A percentile compares a stretch with the other conserved stretches of the same genome.
phyloP scores from a whole-genome alignment of 2,329 filamentous ascomycete species.

The Fusarium chuoi region DNA sequence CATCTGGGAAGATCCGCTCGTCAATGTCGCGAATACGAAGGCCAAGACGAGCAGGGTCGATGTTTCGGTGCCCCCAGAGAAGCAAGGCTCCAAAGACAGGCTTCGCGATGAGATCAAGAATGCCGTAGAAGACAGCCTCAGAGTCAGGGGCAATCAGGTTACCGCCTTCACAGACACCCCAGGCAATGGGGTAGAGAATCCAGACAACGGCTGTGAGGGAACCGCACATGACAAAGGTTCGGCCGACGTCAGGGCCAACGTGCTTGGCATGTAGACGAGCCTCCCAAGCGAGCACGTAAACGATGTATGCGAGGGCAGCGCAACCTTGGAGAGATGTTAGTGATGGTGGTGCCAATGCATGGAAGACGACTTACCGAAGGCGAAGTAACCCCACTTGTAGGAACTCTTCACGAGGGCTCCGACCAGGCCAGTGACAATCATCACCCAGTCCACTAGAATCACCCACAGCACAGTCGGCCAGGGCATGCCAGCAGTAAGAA shows the following conservation, averaged over 20 bases:
- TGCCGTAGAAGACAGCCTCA: conserved; percentile 75
- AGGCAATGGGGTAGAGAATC: conserved; percentile 67
- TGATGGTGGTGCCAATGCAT: rapidly evolving
- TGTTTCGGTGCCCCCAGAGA: conserved; percentile 70
- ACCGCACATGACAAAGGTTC: conserved; percentile 66
- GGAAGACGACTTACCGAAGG: conserved; percentile 49
- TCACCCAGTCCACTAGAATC: conserved; percentile 59
- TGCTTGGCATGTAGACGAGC: conserved; percentile 61
- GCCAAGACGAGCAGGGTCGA: conserved; percentile 67
- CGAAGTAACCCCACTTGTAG: conserved; percentile 69
- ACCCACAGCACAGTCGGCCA: conserved; percentile 64
- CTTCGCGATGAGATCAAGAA: conserved; percentile 73
- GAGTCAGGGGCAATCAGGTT: conserved; percentile 68
- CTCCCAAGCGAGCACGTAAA: conserved; percentile 53
- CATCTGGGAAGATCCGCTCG: conserved; percentile 8
- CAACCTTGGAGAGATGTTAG: conserved; percentile 42
- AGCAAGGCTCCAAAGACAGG: conserved; percentile 70
- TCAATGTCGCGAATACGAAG: conserved; percentile 51
- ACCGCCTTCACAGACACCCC: conserved; percentile 62
- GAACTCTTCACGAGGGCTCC: conserved; percentile 57
- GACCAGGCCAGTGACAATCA: conserved; percentile 58
- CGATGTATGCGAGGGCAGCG: conserved; percentile 57
- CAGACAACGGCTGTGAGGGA: conserved; percentile 63
- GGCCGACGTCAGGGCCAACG: conserved; percentile 64
- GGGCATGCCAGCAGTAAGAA: conserved; percentile 67